Conservation (phyloP, 2,329 filamentous ascomycete species). For the Fusarium proliferatum region DNA sequence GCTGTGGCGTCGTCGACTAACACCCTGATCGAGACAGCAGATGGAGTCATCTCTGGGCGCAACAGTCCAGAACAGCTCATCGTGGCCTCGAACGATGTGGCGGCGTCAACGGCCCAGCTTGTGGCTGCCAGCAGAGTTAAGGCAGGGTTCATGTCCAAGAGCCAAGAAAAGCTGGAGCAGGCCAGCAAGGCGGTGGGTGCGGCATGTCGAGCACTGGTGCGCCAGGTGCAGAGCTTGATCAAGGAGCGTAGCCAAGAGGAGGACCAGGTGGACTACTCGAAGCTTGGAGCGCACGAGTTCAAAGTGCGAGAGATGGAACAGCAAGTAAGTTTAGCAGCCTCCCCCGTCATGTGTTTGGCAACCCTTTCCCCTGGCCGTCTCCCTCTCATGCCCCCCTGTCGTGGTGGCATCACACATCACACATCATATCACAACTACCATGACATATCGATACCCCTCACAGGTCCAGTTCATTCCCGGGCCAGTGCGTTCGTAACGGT, state of each 20-base stretch:
- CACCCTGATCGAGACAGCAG: conserved; percentile 96
- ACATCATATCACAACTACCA: not conserved
- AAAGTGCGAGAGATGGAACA: conserved; percentile 99
- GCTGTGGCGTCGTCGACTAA: conserved; percentile 95
- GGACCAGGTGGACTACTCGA: conserved; percentile 86
- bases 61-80: conserved; percentile 98
- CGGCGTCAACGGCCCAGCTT: conserved; percentile 94
- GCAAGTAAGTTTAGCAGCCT: conserved; percentile 72
- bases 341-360: conserved; percentile 24
- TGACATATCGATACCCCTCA: conserved; percentile 1
- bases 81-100: conserved; percentile 96
- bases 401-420: conserved; percentile 8
- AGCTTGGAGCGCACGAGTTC: conserved; percentile 93
- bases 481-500: conserved; percentile 32
- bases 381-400: not conserved
- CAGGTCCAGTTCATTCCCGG: conserved; percentile 17
- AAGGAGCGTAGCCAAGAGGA: conserved; percentile 85
- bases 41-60: conserved; percentile 90
- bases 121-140: conserved; percentile 96
- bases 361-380: not conserved
- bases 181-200: conserved; percentile 93
- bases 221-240: conserved; percentile 95
- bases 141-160: conserved; percentile 98
- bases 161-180: conserved; percentile 88
- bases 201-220: conserved; percentile 87